phyloP scores from a whole-genome alignment of 2,329 filamentous ascomycete genomes.

The Alternaria rosae region DNA sequence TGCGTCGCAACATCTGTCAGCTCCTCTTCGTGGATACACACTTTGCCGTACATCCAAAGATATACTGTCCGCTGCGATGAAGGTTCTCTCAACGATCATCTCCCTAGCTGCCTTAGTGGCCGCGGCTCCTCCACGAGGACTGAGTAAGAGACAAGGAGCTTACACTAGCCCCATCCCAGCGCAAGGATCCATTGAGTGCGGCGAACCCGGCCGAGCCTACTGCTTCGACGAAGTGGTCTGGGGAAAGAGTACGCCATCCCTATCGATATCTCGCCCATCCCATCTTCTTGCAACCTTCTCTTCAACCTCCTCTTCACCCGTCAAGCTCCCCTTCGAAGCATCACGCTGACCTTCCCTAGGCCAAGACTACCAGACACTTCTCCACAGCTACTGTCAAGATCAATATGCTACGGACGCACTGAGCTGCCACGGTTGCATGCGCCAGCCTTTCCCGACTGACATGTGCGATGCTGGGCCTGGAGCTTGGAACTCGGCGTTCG shows the following conservation, averaged over 20 bases:
- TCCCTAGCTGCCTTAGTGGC: neutral
- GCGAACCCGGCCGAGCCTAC: conserved; percentile 16
- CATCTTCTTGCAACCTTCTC: neutral
- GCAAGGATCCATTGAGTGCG: neutral
- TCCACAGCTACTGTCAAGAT: conserved; percentile 27
- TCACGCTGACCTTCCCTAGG: conserved; percentile 4
- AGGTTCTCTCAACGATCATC: conserved; percentile 1
- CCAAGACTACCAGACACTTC: conserved; percentile 22
- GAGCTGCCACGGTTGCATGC: conserved; percentile 27
- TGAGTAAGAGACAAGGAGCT: neutral
- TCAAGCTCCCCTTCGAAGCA: neutral
- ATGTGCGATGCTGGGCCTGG: conserved; percentile 21
- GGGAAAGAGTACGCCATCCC: conserved; percentile 10
- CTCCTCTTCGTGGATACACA: neutral
- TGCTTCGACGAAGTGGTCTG: conserved; percentile 22
- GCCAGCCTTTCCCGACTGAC: conserved; percentile 12
- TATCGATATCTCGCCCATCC: neutral
- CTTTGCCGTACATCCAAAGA: neutral
- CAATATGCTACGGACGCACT: conserved; percentile 22
- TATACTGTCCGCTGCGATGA: conserved; percentile 4
- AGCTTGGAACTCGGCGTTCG: conserved; percentile 24
- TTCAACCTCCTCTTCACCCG: too few relatives aligned
- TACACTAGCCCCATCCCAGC: neutral
- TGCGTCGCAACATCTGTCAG: neutral
- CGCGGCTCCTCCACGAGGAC: conserved; percentile 12